Percentiles rank a stretch among this genome's conserved stretches.
These are phyloP conservation scores for Prosopis cineraria DNA, from an alignment of 306 rosid species.

Conservation along the genomic window DNA sequence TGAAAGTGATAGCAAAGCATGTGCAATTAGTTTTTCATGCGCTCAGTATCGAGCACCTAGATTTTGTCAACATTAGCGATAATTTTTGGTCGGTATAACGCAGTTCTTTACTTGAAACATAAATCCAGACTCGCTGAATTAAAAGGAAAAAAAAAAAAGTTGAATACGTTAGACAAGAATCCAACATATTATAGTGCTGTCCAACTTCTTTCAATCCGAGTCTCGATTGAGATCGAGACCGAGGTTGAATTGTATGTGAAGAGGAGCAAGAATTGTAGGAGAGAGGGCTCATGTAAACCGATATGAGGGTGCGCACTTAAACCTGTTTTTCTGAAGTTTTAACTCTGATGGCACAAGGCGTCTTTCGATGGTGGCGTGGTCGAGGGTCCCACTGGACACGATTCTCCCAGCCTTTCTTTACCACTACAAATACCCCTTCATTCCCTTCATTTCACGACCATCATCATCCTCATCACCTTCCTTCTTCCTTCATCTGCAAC, in stretches of 20 bases:
- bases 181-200: background rate
- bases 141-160: too few species aligned
- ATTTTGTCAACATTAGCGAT: background rate
- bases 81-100: background rate
- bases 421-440: slow-evolving; percentile 77
- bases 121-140: too few species aligned
- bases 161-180: too few species aligned
- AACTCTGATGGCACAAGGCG: background rate
- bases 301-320: background rate
- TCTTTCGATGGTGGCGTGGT: slow-evolving; percentile 49
- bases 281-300: background rate
- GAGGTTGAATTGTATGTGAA: background rate
- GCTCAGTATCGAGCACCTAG: too few species aligned
- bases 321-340: background rate
- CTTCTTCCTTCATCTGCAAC: slow-evolving; percentile 38
- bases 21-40: background rate
- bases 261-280: background rate
- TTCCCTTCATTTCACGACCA: slow-evolving; percentile 42
- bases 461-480: slow-evolving; percentile 44
- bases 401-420: slow-evolving; percentile 52
- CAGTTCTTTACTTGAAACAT: background rate
- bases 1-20: slow-evolving; percentile 6
- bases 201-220: background rate
- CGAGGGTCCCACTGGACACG: slow-evolving; percentile 67
- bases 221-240: background rate